Evolutionary conservation across 345 rosid species (phyloP), one percentile per base, ranked within the genome.

Genomic region (Salix koriyanagi): DNA sequence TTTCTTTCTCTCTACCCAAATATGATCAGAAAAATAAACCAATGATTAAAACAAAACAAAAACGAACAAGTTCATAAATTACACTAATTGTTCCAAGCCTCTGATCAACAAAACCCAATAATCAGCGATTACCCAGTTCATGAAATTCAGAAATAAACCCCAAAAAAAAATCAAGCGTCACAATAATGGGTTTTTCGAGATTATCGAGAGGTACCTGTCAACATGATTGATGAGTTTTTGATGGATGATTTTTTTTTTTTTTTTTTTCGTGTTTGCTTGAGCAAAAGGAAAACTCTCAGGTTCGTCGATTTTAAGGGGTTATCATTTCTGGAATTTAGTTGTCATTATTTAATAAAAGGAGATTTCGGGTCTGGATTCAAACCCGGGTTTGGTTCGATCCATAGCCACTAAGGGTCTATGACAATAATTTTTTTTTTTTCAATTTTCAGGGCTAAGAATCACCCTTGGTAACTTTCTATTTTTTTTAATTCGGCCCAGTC

Each of bases 231-330:
- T 56, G 39, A 67, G 79, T 52, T 66, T 16, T 14, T 0, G 73
- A 62, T 69, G 26, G 42, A 11, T 16, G 7, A 5, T 14, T 37
- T 52, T 11, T 32, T 36, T 62, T 62, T 42, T n/a, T n/a, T n/a
- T 71, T 5, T 37, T 64, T 65, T 54, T 32, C 25, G 12, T 48
- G 54, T 66, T 91, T 69, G 91, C 92, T 92, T 92, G 94, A 39
- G 52, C 76, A 80, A 82, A 74, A 85, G 93, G 87, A 77, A 83
- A 89, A 72, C 39, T 32, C 36, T n/a, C 4, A 79, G 44, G 68
- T 32, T 32, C 56, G 69, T 54, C 67, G n/a, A 10, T 36, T 54
- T 56, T 32, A n/a, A 10, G 19, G 46, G 8, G 23, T n/a, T 18
- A 62, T 14, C 46, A 36, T 70, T 71, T 67, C 32, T 32, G 10